Percentiles rank a stretch among this genome's conserved stretches.
phyloP scores from a whole-genome alignment of 768 basidiomycete genomes.

The Phaffia australis region DNA sequence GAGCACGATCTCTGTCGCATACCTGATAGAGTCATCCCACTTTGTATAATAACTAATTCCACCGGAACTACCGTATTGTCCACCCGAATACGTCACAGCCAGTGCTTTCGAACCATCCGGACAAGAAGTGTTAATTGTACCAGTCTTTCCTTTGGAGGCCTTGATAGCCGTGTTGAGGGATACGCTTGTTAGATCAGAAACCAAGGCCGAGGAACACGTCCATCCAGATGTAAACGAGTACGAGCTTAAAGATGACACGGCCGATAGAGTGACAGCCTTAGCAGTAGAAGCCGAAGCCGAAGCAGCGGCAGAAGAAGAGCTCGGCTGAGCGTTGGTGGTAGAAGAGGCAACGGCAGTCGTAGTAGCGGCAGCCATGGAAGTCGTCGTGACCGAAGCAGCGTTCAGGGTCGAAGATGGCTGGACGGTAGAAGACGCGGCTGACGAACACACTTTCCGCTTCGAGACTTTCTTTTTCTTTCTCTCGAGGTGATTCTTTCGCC shows the following conservation, averaged over 20 bases:
- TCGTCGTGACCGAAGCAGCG: conserved; percentile 1
- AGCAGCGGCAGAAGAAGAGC: neutral
- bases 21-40: neutral
- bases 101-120: conserved; percentile 17
- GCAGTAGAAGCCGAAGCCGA: neutral
- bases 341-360: neutral
- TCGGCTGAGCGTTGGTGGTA: neutral
- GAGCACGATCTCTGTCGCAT: conserved; percentile 12
- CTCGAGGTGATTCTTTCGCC: too few relatives aligned
- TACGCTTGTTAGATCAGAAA: conserved; percentile 5
- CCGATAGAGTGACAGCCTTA: neutral
- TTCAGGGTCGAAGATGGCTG: neutral
- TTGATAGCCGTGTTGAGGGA: conserved; percentile 5
- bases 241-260: conserved; percentile 3
- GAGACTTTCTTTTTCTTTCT: too few relatives aligned
- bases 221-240: neutral
- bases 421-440: neutral
- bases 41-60: conserved; percentile 1
- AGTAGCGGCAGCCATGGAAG: neutral
- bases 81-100: conserved; percentile 9
- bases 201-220: neutral
- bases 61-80: neutral
- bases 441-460: neutral
- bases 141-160: conserved; percentile 12
- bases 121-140: neutral